These are phyloP conservation scores for Lachancea waltii DNA, from an alignment of 805 yeast species.

Conservation along the genomic window DNA sequence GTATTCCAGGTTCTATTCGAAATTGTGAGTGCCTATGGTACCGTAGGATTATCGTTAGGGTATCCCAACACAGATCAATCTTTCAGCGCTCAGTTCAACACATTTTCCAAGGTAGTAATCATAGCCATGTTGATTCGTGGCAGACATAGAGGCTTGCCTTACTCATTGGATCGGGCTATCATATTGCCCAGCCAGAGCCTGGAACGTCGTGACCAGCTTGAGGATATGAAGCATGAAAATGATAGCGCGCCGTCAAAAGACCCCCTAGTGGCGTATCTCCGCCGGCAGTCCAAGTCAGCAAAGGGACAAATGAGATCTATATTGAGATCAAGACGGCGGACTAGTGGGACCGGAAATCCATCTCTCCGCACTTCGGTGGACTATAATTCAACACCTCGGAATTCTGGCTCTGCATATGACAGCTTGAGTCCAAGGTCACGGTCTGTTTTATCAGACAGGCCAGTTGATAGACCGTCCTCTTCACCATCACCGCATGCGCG, in stretches of 20 bases:
- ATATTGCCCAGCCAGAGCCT: conserved; percentile 69
- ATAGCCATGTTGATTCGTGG: conserved; percentile 92
- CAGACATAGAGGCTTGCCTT: conserved; percentile 93
- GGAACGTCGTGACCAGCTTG: conserved; percentile 53
- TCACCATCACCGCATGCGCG: too few species aligned
- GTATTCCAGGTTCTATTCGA: conserved; percentile 78
- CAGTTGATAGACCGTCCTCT: too few species aligned
- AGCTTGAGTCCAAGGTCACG: conserved; percentile 2
- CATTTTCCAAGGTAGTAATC: conserved; percentile 73
- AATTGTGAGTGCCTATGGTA: conserved; percentile 91
- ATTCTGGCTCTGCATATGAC: background rate
- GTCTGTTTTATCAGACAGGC: too few species aligned
- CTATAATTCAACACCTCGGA: background rate
- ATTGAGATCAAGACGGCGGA: background rate
- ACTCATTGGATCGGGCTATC: conserved; percentile 88
- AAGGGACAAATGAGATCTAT: conserved; percentile 3
- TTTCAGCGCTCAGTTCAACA: conserved; percentile 63
- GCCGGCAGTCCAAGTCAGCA: conserved; percentile 14
- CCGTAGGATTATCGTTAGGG: conserved; percentile 89
- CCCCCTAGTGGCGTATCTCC: conserved; percentile 27
- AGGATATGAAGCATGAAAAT: conserved; percentile 30
- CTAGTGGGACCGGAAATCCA: background rate
- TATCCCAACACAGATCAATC: conserved; percentile 64
- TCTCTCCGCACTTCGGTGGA: conserved; percentile 2
- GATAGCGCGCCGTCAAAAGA: conserved; percentile 15